phyloP scores from a whole-genome alignment of 345 rosid species.

The Sisymbrium irio region DNA sequence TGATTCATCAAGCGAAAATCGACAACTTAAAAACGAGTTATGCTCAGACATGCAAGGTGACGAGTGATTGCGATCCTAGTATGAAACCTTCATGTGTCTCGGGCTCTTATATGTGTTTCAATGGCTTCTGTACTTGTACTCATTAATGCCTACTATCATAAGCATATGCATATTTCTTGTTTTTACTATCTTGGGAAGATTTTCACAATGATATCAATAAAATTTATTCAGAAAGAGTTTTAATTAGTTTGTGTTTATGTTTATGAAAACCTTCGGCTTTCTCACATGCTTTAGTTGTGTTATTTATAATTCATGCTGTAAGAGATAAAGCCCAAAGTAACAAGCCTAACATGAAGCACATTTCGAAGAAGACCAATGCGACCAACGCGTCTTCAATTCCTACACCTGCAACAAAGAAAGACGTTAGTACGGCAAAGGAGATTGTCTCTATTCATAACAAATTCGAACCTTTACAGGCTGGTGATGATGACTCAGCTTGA shows the following conservation, averaged over 20 bases:
- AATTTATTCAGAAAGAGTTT: not conserved
- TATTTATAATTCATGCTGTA: too few species aligned
- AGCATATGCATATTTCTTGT: not conserved
- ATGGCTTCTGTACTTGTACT: slow-evolving; percentile 1
- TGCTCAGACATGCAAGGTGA: not conserved
- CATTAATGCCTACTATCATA: not conserved
- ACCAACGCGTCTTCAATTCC: too few species aligned
- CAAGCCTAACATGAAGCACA: too few species aligned
- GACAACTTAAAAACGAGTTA: not conserved
- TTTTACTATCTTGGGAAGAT: not conserved
- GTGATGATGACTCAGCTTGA: too few species aligned
- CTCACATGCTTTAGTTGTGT: too few species aligned
- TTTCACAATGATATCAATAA: not conserved
- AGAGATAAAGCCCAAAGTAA: too few species aligned
- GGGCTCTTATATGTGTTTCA: not conserved
- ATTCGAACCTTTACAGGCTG: too few species aligned
- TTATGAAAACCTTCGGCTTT: too few species aligned
- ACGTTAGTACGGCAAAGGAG: too few species aligned
- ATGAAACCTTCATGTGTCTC: not conserved
- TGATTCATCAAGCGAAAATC: not conserved
- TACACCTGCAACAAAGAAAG: too few species aligned
- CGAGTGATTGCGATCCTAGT: slow-evolving; percentile 15
- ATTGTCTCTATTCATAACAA: too few species aligned
- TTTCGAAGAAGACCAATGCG: too few species aligned
- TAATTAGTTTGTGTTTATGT: not conserved